These are phyloP conservation scores for Hypocrella siamensis DNA, from an alignment of 2,329 filamentous ascomycete species.

Conservation along the genomic window DNA sequence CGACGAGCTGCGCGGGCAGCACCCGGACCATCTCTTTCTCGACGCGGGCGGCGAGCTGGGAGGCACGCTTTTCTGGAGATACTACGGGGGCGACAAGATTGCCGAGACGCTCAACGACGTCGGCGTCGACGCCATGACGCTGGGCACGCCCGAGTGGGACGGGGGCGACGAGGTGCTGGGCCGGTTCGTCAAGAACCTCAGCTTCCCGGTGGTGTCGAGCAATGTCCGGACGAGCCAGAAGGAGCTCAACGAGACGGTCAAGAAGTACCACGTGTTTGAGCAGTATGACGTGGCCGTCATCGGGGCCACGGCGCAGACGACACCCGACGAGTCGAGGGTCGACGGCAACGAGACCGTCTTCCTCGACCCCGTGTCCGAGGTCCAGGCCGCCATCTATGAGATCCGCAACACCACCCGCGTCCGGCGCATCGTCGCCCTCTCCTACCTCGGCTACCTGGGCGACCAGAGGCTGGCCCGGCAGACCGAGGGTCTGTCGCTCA, in stretches of 20 bases:
- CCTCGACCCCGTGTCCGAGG: constrained; percentile 37
- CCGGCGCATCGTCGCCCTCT: constrained; percentile 48
- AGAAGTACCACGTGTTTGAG: constrained; percentile 49
- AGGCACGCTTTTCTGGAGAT: constrained; percentile 51
- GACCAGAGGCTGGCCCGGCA: constrained; percentile 44
- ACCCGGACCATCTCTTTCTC: constrained; percentile 46
- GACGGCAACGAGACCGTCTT: constrained; percentile 43
- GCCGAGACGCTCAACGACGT: constrained; percentile 49
- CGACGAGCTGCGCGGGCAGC: constrained; percentile 36
- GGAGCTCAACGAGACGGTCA: constrained; percentile 44
- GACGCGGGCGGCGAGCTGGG: constrained; percentile 58
- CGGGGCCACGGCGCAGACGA: constrained; percentile 30
- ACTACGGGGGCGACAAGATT: constrained; percentile 53
- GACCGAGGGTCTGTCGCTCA: constrained; percentile 49
- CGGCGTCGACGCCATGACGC: constrained; percentile 51
- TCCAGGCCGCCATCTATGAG: constrained; percentile 45
- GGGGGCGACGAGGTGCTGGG: constrained; percentile 47
- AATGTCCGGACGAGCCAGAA: constrained; percentile 46
- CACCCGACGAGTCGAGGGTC: constrained; percentile 38
- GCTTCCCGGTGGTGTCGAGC: constrained; percentile 47
- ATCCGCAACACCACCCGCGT: constrained; percentile 46
- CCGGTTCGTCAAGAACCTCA: constrained; percentile 45
- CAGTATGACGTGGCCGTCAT: constrained; percentile 46
- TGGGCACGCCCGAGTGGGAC: constrained; percentile 54
- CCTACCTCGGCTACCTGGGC: constrained; percentile 50